Evolutionary conservation across 2,329 filamentous ascomycete species (phyloP).

Genomic region (Bipolaris oryzae): DNA sequence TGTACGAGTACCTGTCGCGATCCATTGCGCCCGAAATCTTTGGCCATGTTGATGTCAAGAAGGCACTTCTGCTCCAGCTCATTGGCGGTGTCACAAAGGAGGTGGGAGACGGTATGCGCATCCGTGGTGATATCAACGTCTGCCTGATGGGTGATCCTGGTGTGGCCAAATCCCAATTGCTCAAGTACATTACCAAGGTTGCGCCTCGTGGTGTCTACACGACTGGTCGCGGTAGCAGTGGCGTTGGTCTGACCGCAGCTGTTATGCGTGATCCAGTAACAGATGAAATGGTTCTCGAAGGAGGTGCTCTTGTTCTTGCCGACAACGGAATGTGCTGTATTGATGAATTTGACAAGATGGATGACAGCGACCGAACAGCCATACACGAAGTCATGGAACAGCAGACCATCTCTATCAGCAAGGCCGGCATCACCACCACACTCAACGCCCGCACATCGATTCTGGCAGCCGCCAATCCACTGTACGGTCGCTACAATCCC

Average conservation of each 20-base stretch:
- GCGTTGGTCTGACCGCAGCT: constrained; percentile 80
- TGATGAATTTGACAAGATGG: constrained; percentile 90
- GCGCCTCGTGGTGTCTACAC: constrained; percentile 90
- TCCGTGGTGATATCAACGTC: constrained; percentile 98
- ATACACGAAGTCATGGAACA: constrained; percentile 91
- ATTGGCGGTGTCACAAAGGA: constrained; percentile 96
- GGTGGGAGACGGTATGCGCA: constrained; percentile 98
- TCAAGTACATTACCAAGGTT: constrained; percentile 99
- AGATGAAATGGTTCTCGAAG: constrained; percentile 83
- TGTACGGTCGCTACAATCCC: constrained; percentile 98
- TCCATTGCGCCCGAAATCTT: constrained; percentile 98
- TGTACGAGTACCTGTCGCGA: constrained; percentile 93
- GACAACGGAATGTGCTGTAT: constrained; percentile 88
- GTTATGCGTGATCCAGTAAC: constrained; percentile 85
- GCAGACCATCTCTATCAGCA: constrained; percentile 84
- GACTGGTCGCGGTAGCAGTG: constrained; percentile 78
- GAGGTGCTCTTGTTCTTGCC: constrained; percentile 77
- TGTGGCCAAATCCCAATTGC: constrained; percentile 97
- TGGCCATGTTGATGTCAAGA: constrained; percentile 96
- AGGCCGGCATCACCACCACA: constrained; percentile 94
- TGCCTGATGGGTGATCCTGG: constrained; percentile 99
- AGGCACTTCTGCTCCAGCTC: constrained; percentile 90
- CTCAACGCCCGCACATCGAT: constrained; percentile 96
- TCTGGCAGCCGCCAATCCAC: constrained; percentile 91
- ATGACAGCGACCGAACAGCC: constrained; percentile 79